A percentile compares a stretch with the other conserved stretches of the same genome.
These are phyloP conservation scores for Pseudocercospora crystallina DNA, from an alignment of 2,329 filamentous ascomycete species.

Conservation along the genomic window DNA sequence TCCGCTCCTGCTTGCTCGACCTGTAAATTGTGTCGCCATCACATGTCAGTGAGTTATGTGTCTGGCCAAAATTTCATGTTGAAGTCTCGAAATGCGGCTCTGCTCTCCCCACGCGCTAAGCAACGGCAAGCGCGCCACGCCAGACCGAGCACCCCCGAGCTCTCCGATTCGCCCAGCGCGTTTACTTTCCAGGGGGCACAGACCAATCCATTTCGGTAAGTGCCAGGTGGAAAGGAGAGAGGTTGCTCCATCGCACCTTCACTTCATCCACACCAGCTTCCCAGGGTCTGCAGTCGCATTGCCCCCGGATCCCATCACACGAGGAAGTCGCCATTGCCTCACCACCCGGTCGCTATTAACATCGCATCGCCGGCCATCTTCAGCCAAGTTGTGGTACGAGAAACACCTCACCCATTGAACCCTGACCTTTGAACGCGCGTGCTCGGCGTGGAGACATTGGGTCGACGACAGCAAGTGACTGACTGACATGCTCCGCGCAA, in stretches of 20 bases:
- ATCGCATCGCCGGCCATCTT: background rate
- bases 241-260: slow-evolving; percentile 9
- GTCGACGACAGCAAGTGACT: slow-evolving; percentile 5
- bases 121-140: too few relatives aligned
- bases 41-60: background rate
- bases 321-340: background rate
- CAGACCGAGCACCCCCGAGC: background rate
- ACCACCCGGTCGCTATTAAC: background rate
- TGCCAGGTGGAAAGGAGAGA: slow-evolving; percentile 22
- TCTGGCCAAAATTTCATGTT: slow-evolving; percentile 20
- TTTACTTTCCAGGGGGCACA: slow-evolving; percentile 2
- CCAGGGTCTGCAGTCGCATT: slow-evolving; percentile 12
- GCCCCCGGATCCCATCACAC: too few relatives aligned
- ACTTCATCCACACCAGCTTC: slow-evolving; percentile 6
- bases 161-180: slow-evolving; percentile 7
- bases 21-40: slow-evolving; percentile 2
- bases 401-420: background rate
- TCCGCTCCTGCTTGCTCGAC: background rate
- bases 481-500: slow-evolving; percentile 10
- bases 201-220: slow-evolving; percentile 20
- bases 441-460: slow-evolving; percentile 5
- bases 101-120: slow-evolving; percentile 15
- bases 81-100: slow-evolving; percentile 8
- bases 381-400: background rate
- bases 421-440: slow-evolving; percentile 1